Evolutionary conservation across 139 green algal species (phyloP), one percentile per base, ranked within the genome.

Genomic region (Picochlorum sp.): DNA sequence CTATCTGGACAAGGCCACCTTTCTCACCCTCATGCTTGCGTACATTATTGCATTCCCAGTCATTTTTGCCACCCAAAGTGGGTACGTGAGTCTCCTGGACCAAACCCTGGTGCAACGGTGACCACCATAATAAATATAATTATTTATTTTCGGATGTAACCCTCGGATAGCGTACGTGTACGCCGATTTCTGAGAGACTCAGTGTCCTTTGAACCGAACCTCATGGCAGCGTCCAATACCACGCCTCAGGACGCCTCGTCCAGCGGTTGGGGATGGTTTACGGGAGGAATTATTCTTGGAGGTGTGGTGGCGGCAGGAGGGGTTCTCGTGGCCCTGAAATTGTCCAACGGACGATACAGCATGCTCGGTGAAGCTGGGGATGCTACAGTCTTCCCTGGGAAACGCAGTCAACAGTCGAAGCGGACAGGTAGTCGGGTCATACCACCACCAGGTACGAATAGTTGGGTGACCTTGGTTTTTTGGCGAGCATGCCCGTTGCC

Each of bases 211-310:
- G 34, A 41, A 41, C 18, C 11, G n/a, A 26, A 13, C 11, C 47
- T 20, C 18, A 26, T 21, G n/a, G n/a, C n/a, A 26, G 47, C 47
- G n/a, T 54, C 16, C 47, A 21, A 26, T 7, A 4, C n/a, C 6
- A 7, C n/a, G 16, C 6, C n/a, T 21, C 47, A 20, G 16, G 47
- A 9, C n/a, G 18, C n/a, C n/a, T 54, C n/a, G 47, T 20, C 47
- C 6, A 24, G 18, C 6, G 18, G 0, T 20, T 54, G 18, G 18
- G 47, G 47, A 54, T 54, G 37, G 10, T 74, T 85, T 30, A 62
- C 76, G 4, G 77, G 73, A 4, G 79, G 79, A 4, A 30, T 79
- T 5, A 34, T 75, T 16, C 8, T 85, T 15, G 79, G 79, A 15
- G 68, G 67, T 31, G 64, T 77, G 3, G 56, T 82, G 1, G 78